Evolutionary conservation across 2,329 filamentous ascomycete species (phyloP).

Genomic region (Dissoconium aciculare): DNA sequence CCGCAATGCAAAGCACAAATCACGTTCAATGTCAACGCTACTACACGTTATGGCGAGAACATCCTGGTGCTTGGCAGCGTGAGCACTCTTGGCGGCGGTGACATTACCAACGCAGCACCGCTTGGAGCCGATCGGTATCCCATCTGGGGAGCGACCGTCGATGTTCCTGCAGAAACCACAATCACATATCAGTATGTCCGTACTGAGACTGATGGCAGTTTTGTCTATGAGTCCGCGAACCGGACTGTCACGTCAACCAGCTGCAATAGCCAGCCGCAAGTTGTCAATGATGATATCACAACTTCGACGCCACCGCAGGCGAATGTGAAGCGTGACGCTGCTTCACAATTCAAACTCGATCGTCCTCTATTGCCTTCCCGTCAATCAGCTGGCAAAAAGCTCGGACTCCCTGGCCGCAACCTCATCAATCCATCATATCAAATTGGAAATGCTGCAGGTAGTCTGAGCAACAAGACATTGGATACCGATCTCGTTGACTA

Average conservation of each 20-base stretch:
- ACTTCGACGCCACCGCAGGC: slow-evolving; percentile 16
- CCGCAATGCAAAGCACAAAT: slow-evolving; percentile 30
- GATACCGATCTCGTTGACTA: slow-evolving; percentile 53
- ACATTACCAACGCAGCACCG: slow-evolving; percentile 17
- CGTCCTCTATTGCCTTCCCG: too few species aligned
- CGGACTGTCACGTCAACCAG: slow-evolving; percentile 20
- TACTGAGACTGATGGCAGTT: slow-evolving; percentile 20
- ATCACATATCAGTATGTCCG: slow-evolving; percentile 22
- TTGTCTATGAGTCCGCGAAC: slow-evolving; percentile 20
- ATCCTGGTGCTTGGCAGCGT: slow-evolving; percentile 22
- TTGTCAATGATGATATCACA: slow-evolving; percentile 19
- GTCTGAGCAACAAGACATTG: slow-evolving; percentile 36
- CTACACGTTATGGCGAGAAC: slow-evolving; percentile 24
- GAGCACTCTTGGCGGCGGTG: slow-evolving; percentile 19
- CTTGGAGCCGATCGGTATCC: slow-evolving; percentile 21
- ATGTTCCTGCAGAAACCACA: slow-evolving; percentile 20
- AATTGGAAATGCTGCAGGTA: slow-evolving; percentile 46
- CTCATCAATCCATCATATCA: slow-evolving; percentile 50
- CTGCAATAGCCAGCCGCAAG: slow-evolving; percentile 16
- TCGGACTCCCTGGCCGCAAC: slow-evolving; percentile 48
- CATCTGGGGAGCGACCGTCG: slow-evolving; percentile 21
- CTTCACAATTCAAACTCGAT: slow-evolving; percentile 1
- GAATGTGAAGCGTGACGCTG: slow-evolving; percentile 1
- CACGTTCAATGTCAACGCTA: slow-evolving; percentile 22
- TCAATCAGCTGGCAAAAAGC: slow-evolving; percentile 12